Evolutionary conservation across 768 basidiomycete species (phyloP).

Genomic region (Lactifluus hygrophoroides): DNA sequence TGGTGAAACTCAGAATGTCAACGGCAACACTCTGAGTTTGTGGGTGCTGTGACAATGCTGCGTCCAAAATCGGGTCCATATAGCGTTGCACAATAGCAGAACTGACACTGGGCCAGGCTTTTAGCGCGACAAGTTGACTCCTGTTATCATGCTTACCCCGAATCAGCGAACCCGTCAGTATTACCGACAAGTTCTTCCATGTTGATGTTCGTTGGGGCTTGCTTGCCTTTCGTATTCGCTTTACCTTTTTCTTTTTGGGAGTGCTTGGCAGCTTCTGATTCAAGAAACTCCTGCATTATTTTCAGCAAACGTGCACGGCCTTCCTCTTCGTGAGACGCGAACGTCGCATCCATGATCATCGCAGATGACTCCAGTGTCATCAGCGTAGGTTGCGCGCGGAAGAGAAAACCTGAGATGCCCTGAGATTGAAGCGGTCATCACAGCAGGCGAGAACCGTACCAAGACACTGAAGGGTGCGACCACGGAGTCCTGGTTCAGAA

Average conservation of each 20-base stretch:
- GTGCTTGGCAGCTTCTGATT: slow-evolving; percentile 76
- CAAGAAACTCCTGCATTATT: slow-evolving; percentile 88
- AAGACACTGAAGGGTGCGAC: slow-evolving; percentile 76
- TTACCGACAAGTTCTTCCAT: slow-evolving; percentile 95
- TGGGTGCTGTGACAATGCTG: slow-evolving; percentile 61
- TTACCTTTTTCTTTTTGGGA: slow-evolving; percentile 57
- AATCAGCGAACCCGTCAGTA: slow-evolving; percentile 92
- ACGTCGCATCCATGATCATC: slow-evolving; percentile 83
- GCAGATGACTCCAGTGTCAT: slow-evolving; percentile 79
- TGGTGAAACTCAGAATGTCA: slow-evolving; percentile 86
- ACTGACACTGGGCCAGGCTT: slow-evolving; percentile 57
- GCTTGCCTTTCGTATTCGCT: slow-evolving; percentile 32
- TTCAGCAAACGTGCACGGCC: slow-evolving; percentile 64
- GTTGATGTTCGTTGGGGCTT: slow-evolving; percentile 46
- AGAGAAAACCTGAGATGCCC: slow-evolving; percentile 63
- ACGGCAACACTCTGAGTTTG: slow-evolving; percentile 77
- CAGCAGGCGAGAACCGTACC: slow-evolving; percentile 40
- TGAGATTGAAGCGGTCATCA: not conserved
- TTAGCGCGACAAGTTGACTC: not conserved
- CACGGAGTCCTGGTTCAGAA: slow-evolving; percentile 46
- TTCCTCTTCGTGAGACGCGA: slow-evolving; percentile 65
- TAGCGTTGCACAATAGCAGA: slow-evolving; percentile 95
- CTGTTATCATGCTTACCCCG: slow-evolving; percentile 53
- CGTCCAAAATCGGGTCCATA: slow-evolving; percentile 68
- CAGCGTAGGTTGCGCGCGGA: slow-evolving; percentile 83